Percentiles rank a stretch among this genome's conserved stretches.
Evolutionary conservation across 2,329 filamentous ascomycete genomes (phyloP).

Genomic region (Alternaria brassicae): DNA sequence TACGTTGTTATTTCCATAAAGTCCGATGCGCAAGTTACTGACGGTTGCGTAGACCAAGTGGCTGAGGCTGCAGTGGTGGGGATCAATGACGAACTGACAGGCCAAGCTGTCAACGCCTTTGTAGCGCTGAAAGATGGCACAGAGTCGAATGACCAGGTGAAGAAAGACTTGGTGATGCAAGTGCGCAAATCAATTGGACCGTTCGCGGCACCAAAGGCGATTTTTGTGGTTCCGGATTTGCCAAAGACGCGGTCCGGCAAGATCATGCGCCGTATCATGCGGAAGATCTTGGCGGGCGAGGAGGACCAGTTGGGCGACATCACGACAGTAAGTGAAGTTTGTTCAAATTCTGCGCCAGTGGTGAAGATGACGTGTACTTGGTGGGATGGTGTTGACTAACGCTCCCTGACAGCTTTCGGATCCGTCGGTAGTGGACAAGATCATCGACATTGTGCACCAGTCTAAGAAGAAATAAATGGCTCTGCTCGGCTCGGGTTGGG

Average conservation of each 20-base stretch:
- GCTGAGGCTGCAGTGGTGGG: conserved; percentile 96
- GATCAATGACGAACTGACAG: conserved; percentile 89
- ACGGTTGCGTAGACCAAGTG: conserved; percentile 64
- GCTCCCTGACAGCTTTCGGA: conserved; percentile 73
- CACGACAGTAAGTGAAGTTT: conserved; percentile 72
- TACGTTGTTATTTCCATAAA: conserved; percentile 41
- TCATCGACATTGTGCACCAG: conserved; percentile 81
- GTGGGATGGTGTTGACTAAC: conserved; percentile 37
- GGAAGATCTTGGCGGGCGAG: conserved; percentile 96
- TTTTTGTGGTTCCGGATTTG: conserved; percentile 89
- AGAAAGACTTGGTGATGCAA: conserved; percentile 93
- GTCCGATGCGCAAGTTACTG: conserved; percentile 21
- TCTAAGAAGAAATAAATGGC: conserved; percentile 54
- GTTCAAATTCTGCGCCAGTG: conserved; percentile 17
- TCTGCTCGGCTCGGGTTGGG: conserved; percentile 20
- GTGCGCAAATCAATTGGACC: conserved; percentile 97
- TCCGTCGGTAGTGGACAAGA: conserved; percentile 85
- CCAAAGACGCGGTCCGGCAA: conserved; percentile 98
- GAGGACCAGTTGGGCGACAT: conserved; percentile 96
- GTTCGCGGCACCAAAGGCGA: conserved; percentile 93
- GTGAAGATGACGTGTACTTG: conserved; percentile 39
- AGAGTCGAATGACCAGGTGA: conserved; percentile 77
- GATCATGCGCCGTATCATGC: conserved; percentile 97
- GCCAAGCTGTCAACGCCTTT: conserved; percentile 97
- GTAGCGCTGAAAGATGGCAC: conserved; percentile 88